Evolutionary conservation across 2,329 filamentous ascomycete genomes (phyloP), one percentile per base, ranked within the genome.

Genomic region (Aspergillus clavatus): DNA sequence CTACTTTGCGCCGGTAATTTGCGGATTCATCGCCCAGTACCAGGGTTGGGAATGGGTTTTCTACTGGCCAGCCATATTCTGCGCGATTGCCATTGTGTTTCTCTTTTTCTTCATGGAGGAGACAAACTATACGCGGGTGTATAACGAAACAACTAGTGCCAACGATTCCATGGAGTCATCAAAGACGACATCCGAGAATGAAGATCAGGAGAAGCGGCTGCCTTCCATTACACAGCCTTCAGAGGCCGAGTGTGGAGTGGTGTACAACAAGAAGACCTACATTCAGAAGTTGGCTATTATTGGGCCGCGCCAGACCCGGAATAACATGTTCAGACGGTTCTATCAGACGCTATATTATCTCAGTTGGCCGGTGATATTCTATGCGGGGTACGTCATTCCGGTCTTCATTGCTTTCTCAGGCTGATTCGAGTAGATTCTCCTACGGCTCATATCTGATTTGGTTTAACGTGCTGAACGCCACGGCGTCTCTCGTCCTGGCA

Each of bases 81-180:
- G 62, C 24, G 75, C 58, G 1, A 59, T 64, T 1, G 68, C 67
- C 1, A 70, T 75, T 26, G 53, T 76, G 1, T 72, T 78, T 45
- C 60, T 77, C 1, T 76, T 77, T 60, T 74, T 79, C 51, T 73
- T 74, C 58, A 74, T 78, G 69, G 76, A 80, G 54, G 76, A 80
- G 56, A 78, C 76, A 3, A 79, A 77, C 59, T 78, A 74, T 49
- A 53, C 57, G 4, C 67, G 70, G 5, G 52, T 59, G 6, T 12
- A 55, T 37, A 38, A 43, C 24, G 50, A 46, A 21, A 42, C 28
- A 10, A 42, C 46, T 14, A 31, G 47, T 3, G 43, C 46, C 24
- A 43, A 45, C 3, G 26, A n/a, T n/a, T n/a, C 22, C 3, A 3
- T 23, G 8, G 8, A 12, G 4, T 44, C 5, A 21, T 50, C 52